Evolutionary conservation across 352 stramenopile genomes (phyloP), one percentile per base, ranked within the genome.

Genomic region (Lagenidium giganteum): DNA sequence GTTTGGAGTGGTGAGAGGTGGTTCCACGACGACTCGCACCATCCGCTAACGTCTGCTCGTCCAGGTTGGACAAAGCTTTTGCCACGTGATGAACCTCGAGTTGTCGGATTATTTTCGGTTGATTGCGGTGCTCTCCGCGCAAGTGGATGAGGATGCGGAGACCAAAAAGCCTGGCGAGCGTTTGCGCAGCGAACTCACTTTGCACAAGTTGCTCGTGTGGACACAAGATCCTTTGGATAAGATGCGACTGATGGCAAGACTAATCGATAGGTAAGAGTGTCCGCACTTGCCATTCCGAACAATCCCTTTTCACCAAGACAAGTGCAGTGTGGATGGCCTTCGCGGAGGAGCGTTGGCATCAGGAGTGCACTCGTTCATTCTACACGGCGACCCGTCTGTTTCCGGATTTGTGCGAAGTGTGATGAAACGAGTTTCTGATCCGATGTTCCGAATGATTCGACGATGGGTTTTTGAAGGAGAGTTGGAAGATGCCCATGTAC

Each of bases 81-180:
- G 80, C 12, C 82, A 95, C 47, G 74, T 89, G 13, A 64, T 98
- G 8, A 90, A 96, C 45, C 75, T 87, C 13, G 86, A 97, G 44
- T 52, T 97, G n/a, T 86, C 70, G 1, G 84, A 95, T 42, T 97
- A 96, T 61, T 97, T 93, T 41, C 84, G 91, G 7, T 58, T 98
- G n/a, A 89, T 98, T 25, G 89, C 91, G 13, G 86, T 97, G 3
- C 50, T 98, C 24, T 79, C 90, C 17, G 65, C 87, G 8, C 91
- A 98, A 72, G 78, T 97, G 14, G 78, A 93, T 32, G 73, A 88
- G 17, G 78, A 93, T 34, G 78, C 71, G 2, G 79, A 80, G 61
- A 71, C 57, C 20, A 80, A 69, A 24, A 67, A 82, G 23, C 58
- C 51, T 16, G 47, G 61, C 31, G 65, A 64, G 50, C 55, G 52